phyloP scores from a whole-genome alignment of 2,329 filamentous ascomycete species.

The Sporothrix humicola region DNA sequence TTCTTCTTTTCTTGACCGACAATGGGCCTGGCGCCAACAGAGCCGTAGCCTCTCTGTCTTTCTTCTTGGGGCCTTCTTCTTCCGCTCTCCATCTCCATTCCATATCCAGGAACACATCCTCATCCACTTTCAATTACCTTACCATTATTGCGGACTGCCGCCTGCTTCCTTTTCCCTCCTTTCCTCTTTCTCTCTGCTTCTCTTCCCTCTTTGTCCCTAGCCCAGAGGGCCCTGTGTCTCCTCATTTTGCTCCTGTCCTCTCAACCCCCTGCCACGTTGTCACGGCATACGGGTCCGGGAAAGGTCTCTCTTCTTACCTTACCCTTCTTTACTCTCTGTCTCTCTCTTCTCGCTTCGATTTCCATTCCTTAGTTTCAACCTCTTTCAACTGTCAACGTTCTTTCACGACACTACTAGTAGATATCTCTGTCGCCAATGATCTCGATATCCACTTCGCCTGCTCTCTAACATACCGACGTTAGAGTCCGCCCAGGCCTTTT shows the following conservation, averaged over 20 bases:
- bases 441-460: background rate
- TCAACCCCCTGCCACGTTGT: no score
- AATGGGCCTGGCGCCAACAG: constrained; percentile 22
- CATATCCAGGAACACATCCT: background rate
- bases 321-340: background rate
- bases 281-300: background rate
- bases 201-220: background rate
- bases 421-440: background rate
- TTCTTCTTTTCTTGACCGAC: background rate
- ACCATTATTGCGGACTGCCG: background rate
- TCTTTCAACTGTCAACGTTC: no score
- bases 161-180: background rate
- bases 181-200: background rate
- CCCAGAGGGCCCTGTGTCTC: no score
- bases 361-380: no score
- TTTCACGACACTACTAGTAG: no score
- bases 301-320: background rate
- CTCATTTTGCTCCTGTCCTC: no score
- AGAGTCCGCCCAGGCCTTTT: background rate
- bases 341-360: constrained; percentile 11
- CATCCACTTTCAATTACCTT: background rate
- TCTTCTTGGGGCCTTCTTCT: background rate
- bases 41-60: constrained; percentile 24
- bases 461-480: constrained; percentile 4
- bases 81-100: background rate